Conservation (phyloP, 2,329 filamentous ascomycete genomes). For the Aureobasidium namibiae region DNA sequence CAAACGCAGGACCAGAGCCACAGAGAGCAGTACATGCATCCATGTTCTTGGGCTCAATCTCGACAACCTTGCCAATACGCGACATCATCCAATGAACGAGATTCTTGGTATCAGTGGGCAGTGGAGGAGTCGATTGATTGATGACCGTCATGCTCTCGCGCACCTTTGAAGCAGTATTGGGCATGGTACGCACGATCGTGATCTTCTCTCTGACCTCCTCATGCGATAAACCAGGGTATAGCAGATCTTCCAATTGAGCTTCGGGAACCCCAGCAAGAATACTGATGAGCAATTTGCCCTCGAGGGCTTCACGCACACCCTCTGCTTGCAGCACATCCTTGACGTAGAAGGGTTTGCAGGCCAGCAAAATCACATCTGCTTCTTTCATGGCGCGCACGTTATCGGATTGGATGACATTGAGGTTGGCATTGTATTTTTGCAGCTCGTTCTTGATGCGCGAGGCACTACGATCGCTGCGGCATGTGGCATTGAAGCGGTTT, state of each 20-base stretch:
- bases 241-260: conserved; percentile 55
- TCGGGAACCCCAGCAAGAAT: conserved; percentile 72
- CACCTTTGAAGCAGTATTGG: conserved; percentile 73
- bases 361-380: conserved; percentile 66
- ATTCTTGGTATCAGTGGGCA: conserved; percentile 43
- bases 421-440: conserved; percentile 47
- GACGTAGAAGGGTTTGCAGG: conserved; percentile 73
- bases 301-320: conserved; percentile 63
- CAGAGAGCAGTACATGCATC: conserved; percentile 67
- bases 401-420: conserved; percentile 58
- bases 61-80: conserved; percentile 62
- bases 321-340: conserved; percentile 57
- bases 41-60: conserved; percentile 60
- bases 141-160: conserved; percentile 76
- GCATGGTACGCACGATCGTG: conserved; percentile 70
- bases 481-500: conserved; percentile 71
- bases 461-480: conserved; percentile 61
- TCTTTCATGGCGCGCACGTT: conserved; percentile 60
- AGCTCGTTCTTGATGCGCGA: conserved; percentile 61
- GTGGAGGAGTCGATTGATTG: conserved; percentile 51
- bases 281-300: conserved; percentile 72
- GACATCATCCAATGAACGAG: conserved; percentile 71
- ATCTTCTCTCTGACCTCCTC: conserved; percentile 39
- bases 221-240: conserved; percentile 50
- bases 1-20: conserved; percentile 68